Evolutionary conservation across 2,329 filamentous ascomycete species (phyloP).

Genomic region (Fusarium poae): DNA sequence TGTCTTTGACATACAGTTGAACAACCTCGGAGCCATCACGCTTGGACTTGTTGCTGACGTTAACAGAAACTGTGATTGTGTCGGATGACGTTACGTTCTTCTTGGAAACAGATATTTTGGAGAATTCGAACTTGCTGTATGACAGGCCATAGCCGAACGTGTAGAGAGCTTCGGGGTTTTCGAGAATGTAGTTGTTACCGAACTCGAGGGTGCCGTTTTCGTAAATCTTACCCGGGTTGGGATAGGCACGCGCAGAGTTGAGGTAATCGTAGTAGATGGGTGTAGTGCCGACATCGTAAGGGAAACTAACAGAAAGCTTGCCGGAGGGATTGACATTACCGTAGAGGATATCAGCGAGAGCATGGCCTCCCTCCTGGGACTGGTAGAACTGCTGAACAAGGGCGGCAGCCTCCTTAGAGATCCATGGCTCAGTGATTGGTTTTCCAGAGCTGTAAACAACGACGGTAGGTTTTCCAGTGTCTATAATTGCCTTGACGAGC

Average conservation of each 20-base stretch:
- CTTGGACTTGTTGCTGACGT: conserved; percentile 70
- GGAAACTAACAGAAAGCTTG: conserved; percentile 75
- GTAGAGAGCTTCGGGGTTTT: conserved; percentile 71
- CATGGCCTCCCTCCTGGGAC: conserved; percentile 75
- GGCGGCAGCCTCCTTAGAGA: conserved; percentile 72
- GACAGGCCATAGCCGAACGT: conserved; percentile 75
- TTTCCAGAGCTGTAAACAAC: conserved; percentile 78
- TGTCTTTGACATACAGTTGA: conserved; percentile 75
- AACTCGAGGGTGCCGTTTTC: conserved; percentile 73
- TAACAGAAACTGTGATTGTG: conserved; percentile 69
- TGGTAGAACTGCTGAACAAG: conserved; percentile 82
- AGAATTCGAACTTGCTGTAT: conserved; percentile 74
- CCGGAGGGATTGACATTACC: conserved; percentile 75
- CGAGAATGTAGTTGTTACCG: conserved; percentile 74
- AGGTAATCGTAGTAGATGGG: conserved; percentile 80
- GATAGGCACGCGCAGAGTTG: conserved; percentile 70
- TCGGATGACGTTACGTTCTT: conserved; percentile 62
- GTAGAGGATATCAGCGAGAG: conserved; percentile 74
- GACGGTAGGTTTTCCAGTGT: conserved; percentile 75
- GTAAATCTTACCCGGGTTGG: conserved; percentile 65
- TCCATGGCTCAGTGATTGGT: conserved; percentile 79
- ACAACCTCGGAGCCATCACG: conserved; percentile 75
- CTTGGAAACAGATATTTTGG: conserved; percentile 64
- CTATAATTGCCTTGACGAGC: conserved; percentile 75
- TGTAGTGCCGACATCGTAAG: conserved; percentile 73